Evolutionary conservation across 345 rosid species (phyloP), one percentile per base, ranked within the genome.

Genomic region (Alliaria petiolata): DNA sequence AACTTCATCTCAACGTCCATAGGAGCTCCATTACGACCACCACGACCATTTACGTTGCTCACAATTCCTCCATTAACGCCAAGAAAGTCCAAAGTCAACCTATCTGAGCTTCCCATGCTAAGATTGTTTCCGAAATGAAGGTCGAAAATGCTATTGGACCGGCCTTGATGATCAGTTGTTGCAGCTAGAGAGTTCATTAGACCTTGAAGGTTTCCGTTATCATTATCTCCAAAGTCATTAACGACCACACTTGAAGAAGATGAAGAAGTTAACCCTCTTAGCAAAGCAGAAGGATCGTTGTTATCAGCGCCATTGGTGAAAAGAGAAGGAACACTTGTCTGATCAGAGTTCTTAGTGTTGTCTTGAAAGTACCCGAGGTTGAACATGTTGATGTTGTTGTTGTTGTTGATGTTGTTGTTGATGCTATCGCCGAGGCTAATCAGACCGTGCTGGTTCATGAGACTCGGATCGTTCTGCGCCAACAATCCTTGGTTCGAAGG

Each of bases 51-150:
- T 9, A 73, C 67, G 54, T 61, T 61, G 67, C 79, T 83, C 70
- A 82, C 80, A 57, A 77, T 77, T 39, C 79, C 79, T 35, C 85
- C 86, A 56, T 88, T 89, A 22, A 88, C 95, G 0, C 95, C 91
- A 40, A 89, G 91, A 70, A 89, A 89, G 67, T 89, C 95, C 66
- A 87, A 70, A 3, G 95, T 89, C 79, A 87, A 66, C 62, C 88
- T 80, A 62, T 86, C 86, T n/a, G 91, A 63, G 35, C 71, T 67
- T 47, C 70, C 79, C 64, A 65, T 65, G 53, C 35, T 70, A 58
- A 66, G 28, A 44, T 53, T 65, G 53, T 35, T 52, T 3, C 73
- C 73, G 1, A 57, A 77, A 14, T 66, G 80, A 54, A 63, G 60
- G 56, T 70, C 80, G n/a, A 85, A 60, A 69, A 60, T 69, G 22